Percentiles rank a stretch among this genome's conserved stretches.
Evolutionary conservation across 495 filamentous ascomycete genomes (phyloP).

Genomic region (Barbatosphaeria neglecta): DNA sequence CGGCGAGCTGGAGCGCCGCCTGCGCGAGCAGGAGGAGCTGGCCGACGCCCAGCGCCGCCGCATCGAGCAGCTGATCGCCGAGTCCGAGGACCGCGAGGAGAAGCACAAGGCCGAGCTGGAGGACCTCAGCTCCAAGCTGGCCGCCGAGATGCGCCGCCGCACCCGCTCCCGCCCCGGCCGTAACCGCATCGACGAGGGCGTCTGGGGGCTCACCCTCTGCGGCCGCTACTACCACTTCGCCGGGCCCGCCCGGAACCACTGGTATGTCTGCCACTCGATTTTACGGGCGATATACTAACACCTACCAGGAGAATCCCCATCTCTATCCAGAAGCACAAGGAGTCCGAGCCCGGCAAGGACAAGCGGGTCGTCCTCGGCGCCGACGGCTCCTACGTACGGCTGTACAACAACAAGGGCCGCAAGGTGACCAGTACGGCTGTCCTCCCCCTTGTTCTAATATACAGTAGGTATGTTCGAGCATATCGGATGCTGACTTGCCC

Average conservation of each 20-base stretch:
- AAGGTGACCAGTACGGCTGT: too few species aligned
- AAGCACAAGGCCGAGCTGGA: background rate
- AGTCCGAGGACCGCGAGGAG: background rate
- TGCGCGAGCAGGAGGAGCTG: background rate
- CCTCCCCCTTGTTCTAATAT: too few species aligned
- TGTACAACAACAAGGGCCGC: background rate
- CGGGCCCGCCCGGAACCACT: background rate
- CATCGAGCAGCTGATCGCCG: background rate
- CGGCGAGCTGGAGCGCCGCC: background rate
- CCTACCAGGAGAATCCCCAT: background rate
- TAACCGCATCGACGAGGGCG: background rate
- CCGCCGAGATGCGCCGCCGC: background rate
- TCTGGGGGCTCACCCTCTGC: background rate
- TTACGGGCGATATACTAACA: too few species aligned
- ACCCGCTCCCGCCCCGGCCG: background rate
- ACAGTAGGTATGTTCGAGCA: too few species aligned
- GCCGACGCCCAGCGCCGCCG: background rate
- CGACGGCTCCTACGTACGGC: background rate
- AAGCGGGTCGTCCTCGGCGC: background rate
- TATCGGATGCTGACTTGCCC: too few species aligned
- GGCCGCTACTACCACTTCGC: background rate
- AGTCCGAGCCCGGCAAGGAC: background rate
- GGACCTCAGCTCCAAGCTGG: background rate
- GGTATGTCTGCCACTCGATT: background rate
- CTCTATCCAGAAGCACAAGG: background rate